Conservation (phyloP, 2,329 filamentous ascomycete genomes). For the Coniochaeta hoffmannii region DNA sequence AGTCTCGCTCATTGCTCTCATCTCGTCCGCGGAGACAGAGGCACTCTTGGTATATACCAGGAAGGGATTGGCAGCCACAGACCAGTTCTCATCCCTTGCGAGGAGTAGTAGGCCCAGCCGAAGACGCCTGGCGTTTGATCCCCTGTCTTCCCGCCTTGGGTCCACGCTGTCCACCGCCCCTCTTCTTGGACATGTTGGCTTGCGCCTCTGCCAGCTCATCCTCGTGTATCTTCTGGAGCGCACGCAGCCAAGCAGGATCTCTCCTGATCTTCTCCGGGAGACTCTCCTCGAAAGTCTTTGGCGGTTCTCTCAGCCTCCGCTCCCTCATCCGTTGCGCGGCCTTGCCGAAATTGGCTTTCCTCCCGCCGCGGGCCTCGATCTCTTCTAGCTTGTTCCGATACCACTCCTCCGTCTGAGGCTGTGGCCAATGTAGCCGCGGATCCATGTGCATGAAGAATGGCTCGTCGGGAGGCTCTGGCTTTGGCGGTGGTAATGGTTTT, state of each 20-base stretch:
- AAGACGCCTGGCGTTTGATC: neutral
- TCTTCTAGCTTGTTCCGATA: slow-evolving; percentile 38
- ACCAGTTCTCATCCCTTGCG: neutral
- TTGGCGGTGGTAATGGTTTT: slow-evolving; percentile 6
- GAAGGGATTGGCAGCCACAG: no score
- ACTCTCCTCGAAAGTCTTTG: slow-evolving; percentile 18
- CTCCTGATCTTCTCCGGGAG: slow-evolving; percentile 36
- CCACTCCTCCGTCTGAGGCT: slow-evolving; percentile 37
- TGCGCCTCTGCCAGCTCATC: neutral
- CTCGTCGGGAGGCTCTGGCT: slow-evolving; percentile 14
- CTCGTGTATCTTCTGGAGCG: slow-evolving; percentile 21
- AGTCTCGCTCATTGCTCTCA: neutral
- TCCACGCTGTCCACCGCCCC: neutral
- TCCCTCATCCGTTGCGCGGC: slow-evolving; percentile 29
- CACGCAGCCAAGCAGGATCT: slow-evolving; percentile 38
- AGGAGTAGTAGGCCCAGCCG: neutral
- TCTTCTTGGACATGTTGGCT: neutral
- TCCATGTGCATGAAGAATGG: slow-evolving; percentile 39
- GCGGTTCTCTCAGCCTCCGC: slow-evolving; percentile 15
- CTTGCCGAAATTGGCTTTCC: slow-evolving; percentile 45
- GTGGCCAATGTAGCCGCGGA: slow-evolving; percentile 40
- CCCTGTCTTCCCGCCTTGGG: neutral
- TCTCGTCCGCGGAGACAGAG: no score
- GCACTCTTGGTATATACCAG: no score
- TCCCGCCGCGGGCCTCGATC: slow-evolving; percentile 37